phyloP scores from a whole-genome alignment of 2,329 filamentous ascomycete genomes.

The Chrysoporthe puriensis region DNA sequence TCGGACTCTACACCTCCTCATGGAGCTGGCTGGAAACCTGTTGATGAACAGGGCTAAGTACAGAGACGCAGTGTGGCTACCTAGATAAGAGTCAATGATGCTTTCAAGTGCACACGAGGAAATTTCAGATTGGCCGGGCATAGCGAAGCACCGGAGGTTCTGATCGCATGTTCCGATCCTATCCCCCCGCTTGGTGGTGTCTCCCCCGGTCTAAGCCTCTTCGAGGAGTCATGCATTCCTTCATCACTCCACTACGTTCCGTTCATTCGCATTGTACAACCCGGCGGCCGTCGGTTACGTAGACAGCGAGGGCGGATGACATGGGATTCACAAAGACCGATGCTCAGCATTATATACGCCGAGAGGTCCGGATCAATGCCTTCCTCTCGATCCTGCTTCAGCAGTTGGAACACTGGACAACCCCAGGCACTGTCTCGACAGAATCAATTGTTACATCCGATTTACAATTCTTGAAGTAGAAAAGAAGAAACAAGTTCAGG shows the following conservation, averaged over 20 bases:
- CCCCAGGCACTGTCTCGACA: neutral
- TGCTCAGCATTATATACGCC: neutral
- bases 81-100: too few species aligned
- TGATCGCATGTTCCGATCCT: slow-evolving; percentile 11
- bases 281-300: neutral
- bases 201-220: neutral
- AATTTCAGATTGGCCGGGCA: neutral
- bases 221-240: neutral
- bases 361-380: neutral
- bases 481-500: neutral
- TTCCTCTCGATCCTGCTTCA: neutral
- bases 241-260: neutral
- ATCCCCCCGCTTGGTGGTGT: slow-evolving; percentile 8
- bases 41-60: too few species aligned
- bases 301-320: neutral
- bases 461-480: neutral
- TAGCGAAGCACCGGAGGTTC: slow-evolving; percentile 7
- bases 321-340: neutral
- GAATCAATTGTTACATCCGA: neutral
- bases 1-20: too few species aligned
- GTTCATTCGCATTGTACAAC: neutral
- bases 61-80: too few species aligned
- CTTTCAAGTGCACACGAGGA: too few species aligned
- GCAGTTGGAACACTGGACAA: neutral
- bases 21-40: too few species aligned